phyloP scores from a whole-genome alignment of 257 asterid species.

The Solanum chaucha region DNA sequence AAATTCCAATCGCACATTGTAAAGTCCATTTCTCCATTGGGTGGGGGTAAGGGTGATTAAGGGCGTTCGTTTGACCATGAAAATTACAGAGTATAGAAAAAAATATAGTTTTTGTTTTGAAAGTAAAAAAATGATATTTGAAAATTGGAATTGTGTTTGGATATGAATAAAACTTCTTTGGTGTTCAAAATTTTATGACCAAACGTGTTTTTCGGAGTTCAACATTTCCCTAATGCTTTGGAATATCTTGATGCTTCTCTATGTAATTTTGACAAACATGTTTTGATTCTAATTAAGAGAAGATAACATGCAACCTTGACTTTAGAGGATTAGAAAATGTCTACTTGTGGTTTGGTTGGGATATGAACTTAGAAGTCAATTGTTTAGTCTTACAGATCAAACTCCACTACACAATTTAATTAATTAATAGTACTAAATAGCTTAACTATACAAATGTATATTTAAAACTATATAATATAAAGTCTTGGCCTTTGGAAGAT shows the following conservation, averaged over 20 bases:
- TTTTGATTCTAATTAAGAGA: background rate
- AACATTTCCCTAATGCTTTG: no score
- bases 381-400: background rate
- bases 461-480: background rate
- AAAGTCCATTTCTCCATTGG: background rate
- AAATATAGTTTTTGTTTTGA: no score
- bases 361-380: background rate
- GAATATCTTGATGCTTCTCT: background rate
- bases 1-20: rapidly evolving
- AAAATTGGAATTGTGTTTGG: background rate
- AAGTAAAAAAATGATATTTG: background rate
- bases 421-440: background rate
- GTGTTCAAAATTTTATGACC: background rate
- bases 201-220: background rate
- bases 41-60: background rate
- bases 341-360: background rate
- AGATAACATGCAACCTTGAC: background rate
- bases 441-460: background rate
- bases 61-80: background rate
- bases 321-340: background rate
- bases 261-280: background rate
- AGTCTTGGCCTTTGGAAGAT: background rate
- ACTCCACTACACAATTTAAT: background rate
- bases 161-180: background rate
- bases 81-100: no score